Conservation (phyloP, 2,329 filamentous ascomycete genomes). For the Ophiostoma perfectum region DNA sequence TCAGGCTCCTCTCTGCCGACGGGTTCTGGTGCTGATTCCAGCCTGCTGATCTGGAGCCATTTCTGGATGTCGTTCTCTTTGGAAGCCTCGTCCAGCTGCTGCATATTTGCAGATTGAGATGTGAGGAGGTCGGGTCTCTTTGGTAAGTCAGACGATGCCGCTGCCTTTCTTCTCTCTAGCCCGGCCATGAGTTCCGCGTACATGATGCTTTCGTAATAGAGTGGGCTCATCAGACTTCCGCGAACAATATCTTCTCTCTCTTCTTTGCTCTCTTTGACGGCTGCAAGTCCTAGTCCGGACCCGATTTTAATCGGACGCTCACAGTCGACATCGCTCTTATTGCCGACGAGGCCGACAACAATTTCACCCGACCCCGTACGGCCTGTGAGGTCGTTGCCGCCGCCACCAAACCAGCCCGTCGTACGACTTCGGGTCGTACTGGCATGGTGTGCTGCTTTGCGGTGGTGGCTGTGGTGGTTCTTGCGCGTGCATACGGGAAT, state of each 20-base stretch:
- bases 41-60: slow-evolving; percentile 35
- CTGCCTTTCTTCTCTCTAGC: background rate
- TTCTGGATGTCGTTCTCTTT: slow-evolving; percentile 32
- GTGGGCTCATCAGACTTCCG: background rate
- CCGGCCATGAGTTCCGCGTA: background rate
- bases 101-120: background rate
- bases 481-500: slow-evolving; percentile 26
- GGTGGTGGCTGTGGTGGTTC: background rate
- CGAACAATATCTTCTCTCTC: too few relatives aligned
- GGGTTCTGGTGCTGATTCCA: background rate
- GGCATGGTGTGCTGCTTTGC: background rate
- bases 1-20: too few relatives aligned
- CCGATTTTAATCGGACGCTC: background rate
- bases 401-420: slow-evolving; percentile 6
- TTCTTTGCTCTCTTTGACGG: too few relatives aligned
- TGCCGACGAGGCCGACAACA: slow-evolving; percentile 65
- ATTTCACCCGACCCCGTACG: slow-evolving; percentile 20
- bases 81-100: background rate
- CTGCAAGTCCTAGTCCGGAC: too few relatives aligned
- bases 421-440: slow-evolving; percentile 18
- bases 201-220: slow-evolving; percentile 4
- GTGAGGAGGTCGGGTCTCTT: background rate
- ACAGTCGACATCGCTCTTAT: slow-evolving; percentile 45
- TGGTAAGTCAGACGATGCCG: background rate
- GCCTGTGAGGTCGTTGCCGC: slow-evolving; percentile 16